Conservation (phyloP, 1,139 yeast species). For the Yamadazyma membranifaciens region DNA sequence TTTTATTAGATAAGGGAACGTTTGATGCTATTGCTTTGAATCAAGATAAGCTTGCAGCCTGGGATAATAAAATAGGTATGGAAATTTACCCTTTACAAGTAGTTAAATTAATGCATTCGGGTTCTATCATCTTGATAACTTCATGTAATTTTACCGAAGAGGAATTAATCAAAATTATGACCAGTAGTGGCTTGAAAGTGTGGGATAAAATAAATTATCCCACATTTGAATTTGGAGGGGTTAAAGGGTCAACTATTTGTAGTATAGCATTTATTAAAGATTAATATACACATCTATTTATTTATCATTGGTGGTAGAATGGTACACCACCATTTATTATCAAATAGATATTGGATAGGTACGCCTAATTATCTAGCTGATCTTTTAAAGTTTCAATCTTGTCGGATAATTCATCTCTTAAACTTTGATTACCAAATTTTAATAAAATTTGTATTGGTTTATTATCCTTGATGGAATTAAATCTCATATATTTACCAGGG, state of each 20-base stretch:
- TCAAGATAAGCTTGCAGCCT: slow-evolving; percentile 44
- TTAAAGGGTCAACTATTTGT: slow-evolving; percentile 82
- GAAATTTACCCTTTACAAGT: slow-evolving; percentile 66
- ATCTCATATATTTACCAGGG: slow-evolving; percentile 76
- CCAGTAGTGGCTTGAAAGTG: slow-evolving; percentile 41
- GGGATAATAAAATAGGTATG: slow-evolving; percentile 48
- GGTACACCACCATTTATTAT: too few species aligned
- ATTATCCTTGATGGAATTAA: slow-evolving; percentile 51
- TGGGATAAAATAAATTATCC: slow-evolving; percentile 76
- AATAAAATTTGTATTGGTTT: slow-evolving; percentile 81
- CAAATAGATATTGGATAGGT: background rate
- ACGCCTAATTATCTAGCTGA: slow-evolving; percentile 5
- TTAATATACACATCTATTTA: background rate
- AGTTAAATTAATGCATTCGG: slow-evolving; percentile 50
- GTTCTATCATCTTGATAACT: slow-evolving; percentile 72
- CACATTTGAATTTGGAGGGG: slow-evolving; percentile 83
- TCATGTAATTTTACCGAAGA: slow-evolving; percentile 92
- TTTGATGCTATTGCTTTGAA: slow-evolving; percentile 93
- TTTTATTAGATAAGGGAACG: slow-evolving; percentile 91
- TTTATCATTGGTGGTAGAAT: slow-evolving; percentile 4
- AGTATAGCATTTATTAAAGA: slow-evolving; percentile 67
- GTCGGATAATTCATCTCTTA: slow-evolving; percentile 57
- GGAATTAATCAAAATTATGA: slow-evolving; percentile 62
- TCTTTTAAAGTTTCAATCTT: slow-evolving; percentile 41
- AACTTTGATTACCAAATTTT: slow-evolving; percentile 63